Base-by-base conservation (phyloP, 1,284 basidiomycete genomes). In the Termitomyces sp. region DNA sequence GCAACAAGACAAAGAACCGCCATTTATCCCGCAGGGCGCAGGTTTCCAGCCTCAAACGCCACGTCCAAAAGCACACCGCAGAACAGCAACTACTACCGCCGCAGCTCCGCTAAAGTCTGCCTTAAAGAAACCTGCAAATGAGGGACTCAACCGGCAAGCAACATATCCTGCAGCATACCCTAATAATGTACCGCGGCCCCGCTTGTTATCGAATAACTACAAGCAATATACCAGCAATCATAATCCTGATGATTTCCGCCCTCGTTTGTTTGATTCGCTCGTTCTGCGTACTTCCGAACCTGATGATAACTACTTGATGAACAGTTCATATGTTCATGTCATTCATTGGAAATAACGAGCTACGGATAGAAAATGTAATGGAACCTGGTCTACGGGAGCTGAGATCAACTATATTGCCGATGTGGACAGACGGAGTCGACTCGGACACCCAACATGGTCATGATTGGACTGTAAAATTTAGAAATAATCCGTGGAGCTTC, bases 281-380 rank as follows among this genome's bases (percentile, higher is more conserved):
- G n/a, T 38, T 54, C 45, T 15, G 45, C 46, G 28, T 49, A 34
- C 44, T 52, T 50, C 24, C n/a, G 10, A 42, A n/a, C 36, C 39
- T 56, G 40, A 55, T 49, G 21, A 46, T 21, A 42, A 42, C 17
- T 58, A 53, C 54, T n/a, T 62, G 52, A 36, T 57, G 15, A 49
- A 36, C 41, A 83, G 82, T 77, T 54, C 80, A 83, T 59, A 74
- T 83, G 73, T 80, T 83, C 60, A 69, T 84, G 52, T 77, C 80
- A 28, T 80, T 84, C 59, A 73, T 75, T 58, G 75, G 73, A 34
- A 74, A 72, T 53, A 76, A 75, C 58, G 77, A 78, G 64, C 61
- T 80, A 28, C 69, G 68, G 48, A 62, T 80, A 31, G 77, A 78
- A 55, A 75, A 77, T 55, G 67, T 77, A 26, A 70, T 74, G 52